phyloP scores from a whole-genome alignment of 2,329 filamentous ascomycete species.

The Pseudogymnoascus sp. region DNA sequence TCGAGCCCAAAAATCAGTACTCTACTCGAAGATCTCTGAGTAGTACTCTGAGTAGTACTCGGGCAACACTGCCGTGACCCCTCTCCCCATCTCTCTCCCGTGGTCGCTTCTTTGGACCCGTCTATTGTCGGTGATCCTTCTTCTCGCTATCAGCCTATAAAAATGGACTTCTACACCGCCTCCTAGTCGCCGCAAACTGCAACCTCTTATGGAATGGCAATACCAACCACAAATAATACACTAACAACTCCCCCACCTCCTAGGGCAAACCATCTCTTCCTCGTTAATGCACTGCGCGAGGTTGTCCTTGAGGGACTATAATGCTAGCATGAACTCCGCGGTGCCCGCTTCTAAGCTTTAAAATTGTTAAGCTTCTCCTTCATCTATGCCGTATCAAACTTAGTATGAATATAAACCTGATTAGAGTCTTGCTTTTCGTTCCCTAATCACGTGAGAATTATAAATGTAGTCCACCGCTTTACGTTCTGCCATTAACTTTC shows the following conservation, averaged over 20 bases:
- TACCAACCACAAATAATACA: not conserved
- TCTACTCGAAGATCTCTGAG: too few species aligned
- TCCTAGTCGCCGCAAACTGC: not conserved
- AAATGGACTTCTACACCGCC: not conserved
- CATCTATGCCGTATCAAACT: slow-evolving; percentile 32
- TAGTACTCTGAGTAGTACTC: too few species aligned
- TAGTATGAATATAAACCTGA: not conserved
- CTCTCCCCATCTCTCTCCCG: not conserved
- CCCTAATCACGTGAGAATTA: too few species aligned
- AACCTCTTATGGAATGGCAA: not conserved
- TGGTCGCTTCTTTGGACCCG: not conserved
- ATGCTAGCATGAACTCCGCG: slow-evolving; percentile 36
- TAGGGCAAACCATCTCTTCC: not conserved
- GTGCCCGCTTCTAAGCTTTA: slow-evolving; percentile 36
- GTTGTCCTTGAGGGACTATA: slow-evolving; percentile 37
- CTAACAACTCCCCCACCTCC: too few species aligned
- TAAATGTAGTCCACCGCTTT: too few species aligned
- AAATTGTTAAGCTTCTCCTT: slow-evolving; percentile 45
- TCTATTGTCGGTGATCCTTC: not conserved
- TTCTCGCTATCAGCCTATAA: not conserved
- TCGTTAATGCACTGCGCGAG: slow-evolving; percentile 38
- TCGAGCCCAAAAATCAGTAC: too few species aligned
- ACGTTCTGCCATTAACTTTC: too few species aligned
- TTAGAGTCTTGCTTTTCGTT: too few species aligned
- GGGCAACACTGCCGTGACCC: not conserved